phyloP scores from a whole-genome alignment of 2,329 filamentous ascomycete species.

The Aureobasidium sp. region DNA sequence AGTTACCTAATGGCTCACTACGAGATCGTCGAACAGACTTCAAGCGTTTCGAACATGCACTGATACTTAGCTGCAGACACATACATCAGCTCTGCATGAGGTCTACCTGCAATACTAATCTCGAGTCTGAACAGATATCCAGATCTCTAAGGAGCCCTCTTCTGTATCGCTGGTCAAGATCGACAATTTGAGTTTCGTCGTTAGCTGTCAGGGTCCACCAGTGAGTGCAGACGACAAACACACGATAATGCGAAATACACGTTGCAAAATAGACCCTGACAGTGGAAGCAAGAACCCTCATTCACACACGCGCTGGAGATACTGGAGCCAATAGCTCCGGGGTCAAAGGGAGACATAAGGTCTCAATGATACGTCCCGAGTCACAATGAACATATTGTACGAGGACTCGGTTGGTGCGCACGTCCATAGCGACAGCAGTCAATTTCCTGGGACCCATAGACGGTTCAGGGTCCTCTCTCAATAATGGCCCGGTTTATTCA shows the following conservation, averaged over 20 bases:
- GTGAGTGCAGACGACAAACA: neutral
- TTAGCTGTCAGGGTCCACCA: slow-evolving; percentile 4
- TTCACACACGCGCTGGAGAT: neutral
- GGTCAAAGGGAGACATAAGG: neutral
- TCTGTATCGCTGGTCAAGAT: neutral
- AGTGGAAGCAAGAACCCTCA: neutral
- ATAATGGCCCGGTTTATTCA: neutral
- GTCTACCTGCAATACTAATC: neutral
- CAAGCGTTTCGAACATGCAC: neutral
- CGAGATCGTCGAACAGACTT: neutral
- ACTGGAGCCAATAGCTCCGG: neutral
- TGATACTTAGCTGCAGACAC: neutral
- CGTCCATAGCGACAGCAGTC: neutral
- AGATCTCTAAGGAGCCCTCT: neutral
- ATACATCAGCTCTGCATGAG: neutral
- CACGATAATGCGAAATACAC: neutral
- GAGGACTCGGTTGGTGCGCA: neutral
- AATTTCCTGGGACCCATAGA: slow-evolving; percentile 5
- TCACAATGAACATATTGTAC: neutral
- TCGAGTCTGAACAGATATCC: neutral
- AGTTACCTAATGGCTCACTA: neutral
- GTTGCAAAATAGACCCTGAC: neutral
- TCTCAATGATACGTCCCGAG: neutral
- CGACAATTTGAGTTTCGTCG: neutral
- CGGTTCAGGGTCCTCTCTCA: slow-evolving; percentile 2